Evolutionary conservation across 179 eudicot species (phyloP).

Genomic region (Drosera spatulata): DNA sequence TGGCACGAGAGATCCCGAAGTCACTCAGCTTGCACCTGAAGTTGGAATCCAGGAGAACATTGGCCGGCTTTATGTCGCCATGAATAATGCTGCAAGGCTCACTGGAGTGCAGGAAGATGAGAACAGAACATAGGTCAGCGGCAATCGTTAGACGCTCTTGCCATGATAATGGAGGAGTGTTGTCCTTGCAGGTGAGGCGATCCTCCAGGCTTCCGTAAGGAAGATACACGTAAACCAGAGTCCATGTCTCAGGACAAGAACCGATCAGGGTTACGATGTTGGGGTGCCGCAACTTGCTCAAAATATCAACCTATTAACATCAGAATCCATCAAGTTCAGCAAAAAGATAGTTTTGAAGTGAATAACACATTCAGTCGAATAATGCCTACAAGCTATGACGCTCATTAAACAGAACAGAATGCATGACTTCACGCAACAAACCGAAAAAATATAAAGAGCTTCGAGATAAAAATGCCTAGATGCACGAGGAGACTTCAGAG

Average conservation of each 20-base stretch:
- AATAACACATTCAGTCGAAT: no score
- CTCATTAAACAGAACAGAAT: no score
- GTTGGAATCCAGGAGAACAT: slow-evolving; percentile 55
- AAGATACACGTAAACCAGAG: slow-evolving; percentile 69
- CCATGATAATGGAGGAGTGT: slow-evolving; percentile 65
- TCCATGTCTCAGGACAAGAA: slow-evolving; percentile 52
- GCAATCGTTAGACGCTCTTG: slow-evolving; percentile 68
- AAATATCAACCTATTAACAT: slow-evolving; percentile 46
- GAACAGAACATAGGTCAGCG: slow-evolving; percentile 67
- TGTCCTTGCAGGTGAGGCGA: slow-evolving; percentile 60
- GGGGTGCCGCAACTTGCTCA: slow-evolving; percentile 77
- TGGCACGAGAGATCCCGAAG: slow-evolving; percentile 53
- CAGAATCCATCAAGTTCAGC: neutral
- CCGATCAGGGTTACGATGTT: slow-evolving; percentile 75
- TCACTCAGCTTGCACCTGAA: slow-evolving; percentile 57
- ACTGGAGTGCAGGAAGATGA: slow-evolving; percentile 66
- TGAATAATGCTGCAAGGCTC: slow-evolving; percentile 50
- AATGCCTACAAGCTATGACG: no score
- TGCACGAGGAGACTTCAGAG: slow-evolving; percentile 32
- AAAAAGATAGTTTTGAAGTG: no score
- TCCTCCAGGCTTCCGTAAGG: slow-evolving; percentile 85
- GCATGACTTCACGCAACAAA: no score
- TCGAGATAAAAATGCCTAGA: slow-evolving; percentile 11
- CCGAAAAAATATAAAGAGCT: neutral
- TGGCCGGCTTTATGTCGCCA: slow-evolving; percentile 56